Conservation (phyloP, 2,329 filamentous ascomycete genomes). For the Pestalotiopsis sp. region DNA sequence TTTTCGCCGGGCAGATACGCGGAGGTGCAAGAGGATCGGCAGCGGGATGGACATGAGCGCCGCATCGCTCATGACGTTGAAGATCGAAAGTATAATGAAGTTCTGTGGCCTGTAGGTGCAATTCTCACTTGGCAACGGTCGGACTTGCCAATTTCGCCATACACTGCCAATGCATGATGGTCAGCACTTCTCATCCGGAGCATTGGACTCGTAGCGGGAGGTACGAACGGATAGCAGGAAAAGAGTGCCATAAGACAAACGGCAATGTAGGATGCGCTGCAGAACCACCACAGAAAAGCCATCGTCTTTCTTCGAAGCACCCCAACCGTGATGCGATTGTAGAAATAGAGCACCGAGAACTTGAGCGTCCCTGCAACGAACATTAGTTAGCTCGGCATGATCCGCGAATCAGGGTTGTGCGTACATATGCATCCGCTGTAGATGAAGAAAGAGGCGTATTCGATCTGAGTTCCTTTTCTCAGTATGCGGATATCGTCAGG, state of each 20-base stretch:
- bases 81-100: conserved; percentile 22
- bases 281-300: conserved; percentile 21
- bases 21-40: conserved; percentile 27
- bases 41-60: conserved; percentile 28
- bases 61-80: conserved; percentile 28
- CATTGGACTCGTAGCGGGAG: too few relatives aligned
- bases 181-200: not conserved
- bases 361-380: conserved; percentile 26
- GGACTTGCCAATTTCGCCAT: conserved; percentile 26
- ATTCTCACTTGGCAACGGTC: conserved; percentile 21
- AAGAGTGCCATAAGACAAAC: conserved; percentile 19
- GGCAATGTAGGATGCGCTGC: conserved; percentile 19
- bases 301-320: conserved; percentile 18
- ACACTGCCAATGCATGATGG: not conserved
- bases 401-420: not conserved
- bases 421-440: conserved; percentile 29
- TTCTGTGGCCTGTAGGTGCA: conserved; percentile 22
- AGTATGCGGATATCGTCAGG: conserved; percentile 23
- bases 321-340: conserved; percentile 26
- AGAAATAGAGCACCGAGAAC: conserved; percentile 30
- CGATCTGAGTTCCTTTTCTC: conserved; percentile 24
- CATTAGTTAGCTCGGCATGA: not conserved
- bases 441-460: conserved; percentile 27
- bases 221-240: conserved; percentile 20
- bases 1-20: conserved; percentile 18